Evolutionary conservation across 805 yeast genomes (phyloP).

Genomic region (Nakazawaea pomicola): DNA sequence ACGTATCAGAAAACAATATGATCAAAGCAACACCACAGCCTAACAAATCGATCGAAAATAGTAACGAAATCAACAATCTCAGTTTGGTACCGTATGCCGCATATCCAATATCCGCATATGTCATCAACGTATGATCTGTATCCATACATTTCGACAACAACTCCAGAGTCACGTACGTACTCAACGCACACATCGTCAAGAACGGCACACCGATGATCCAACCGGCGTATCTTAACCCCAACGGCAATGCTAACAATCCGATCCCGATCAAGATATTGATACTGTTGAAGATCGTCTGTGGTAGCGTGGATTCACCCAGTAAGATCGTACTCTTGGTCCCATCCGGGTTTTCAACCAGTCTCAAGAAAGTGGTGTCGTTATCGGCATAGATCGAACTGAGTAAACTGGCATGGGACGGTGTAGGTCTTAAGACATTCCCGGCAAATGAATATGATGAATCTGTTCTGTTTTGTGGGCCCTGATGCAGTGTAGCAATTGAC

Average conservation of each 20-base stretch:
- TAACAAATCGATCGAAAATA: constrained; percentile 72
- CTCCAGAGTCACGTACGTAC: constrained; percentile 75
- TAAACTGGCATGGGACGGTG: constrained; percentile 5
- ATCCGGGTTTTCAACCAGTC: constrained; percentile 62
- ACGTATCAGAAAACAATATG: constrained; percentile 81
- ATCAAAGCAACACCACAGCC: constrained; percentile 81
- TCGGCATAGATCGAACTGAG: constrained; percentile 12
- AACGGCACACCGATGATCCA: constrained; percentile 61
- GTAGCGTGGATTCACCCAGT: constrained; percentile 77
- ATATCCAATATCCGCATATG: constrained; percentile 85
- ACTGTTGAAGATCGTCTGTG: constrained; percentile 64
- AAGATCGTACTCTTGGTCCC: constrained; percentile 63
- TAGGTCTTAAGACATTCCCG: constrained; percentile 21
- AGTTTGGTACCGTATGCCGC: constrained; percentile 81
- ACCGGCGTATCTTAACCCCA: constrained; percentile 60
- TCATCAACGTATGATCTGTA: constrained; percentile 72
- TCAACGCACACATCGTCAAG: constrained; percentile 52
- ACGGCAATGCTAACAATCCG: constrained; percentile 62
- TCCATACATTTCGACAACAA: constrained; percentile 72
- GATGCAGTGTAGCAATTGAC: constrained; percentile 16
- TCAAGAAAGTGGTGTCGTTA: constrained; percentile 42
- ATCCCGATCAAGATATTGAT: constrained; percentile 65
- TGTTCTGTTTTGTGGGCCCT: constrained; percentile 8
- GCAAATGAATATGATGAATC: constrained; percentile 24
- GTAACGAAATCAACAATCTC: constrained; percentile 62